These are phyloP conservation scores for Wallemia ichthyophaga DNA, from an alignment of 1,284 basidiomycete genomes.

Conservation along the genomic window DNA sequence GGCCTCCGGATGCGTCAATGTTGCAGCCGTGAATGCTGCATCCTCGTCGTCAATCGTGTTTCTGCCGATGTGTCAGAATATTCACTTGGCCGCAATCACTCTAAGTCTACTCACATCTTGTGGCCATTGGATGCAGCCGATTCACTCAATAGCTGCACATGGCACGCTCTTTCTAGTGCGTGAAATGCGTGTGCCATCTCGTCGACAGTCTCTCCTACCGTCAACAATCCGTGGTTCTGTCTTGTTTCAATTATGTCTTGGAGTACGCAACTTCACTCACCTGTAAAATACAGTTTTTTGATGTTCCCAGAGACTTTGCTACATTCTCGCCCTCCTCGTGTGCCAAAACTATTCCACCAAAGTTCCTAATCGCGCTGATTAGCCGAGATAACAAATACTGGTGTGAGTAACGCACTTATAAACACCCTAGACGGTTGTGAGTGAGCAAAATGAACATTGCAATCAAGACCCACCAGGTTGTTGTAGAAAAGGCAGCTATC, in stretches of 20 bases:
- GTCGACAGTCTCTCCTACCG: conserved; percentile 11
- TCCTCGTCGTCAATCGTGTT: conserved; percentile 12
- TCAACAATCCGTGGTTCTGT: conserved; percentile 6
- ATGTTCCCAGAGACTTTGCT: conserved; percentile 12
- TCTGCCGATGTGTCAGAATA: conserved; percentile 9
- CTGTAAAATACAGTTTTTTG: conserved; percentile 11
- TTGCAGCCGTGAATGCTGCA: conserved; percentile 15
- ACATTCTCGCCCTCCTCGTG: conserved; percentile 15
- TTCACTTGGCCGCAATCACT: background rate
- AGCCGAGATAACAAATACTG: no score
- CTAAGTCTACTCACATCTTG: background rate
- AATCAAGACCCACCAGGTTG: background rate
- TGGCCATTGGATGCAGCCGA: conserved; percentile 13
- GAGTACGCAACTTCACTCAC: no score
- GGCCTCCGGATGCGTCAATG: conserved; percentile 12
- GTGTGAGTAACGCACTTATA: conserved; percentile 6
- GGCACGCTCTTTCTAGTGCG: conserved; percentile 15
- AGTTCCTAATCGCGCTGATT: conserved; percentile 9
- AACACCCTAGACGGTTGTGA: conserved; percentile 8
- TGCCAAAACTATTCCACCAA: conserved; percentile 15
- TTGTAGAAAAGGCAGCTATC: conserved; percentile 14
- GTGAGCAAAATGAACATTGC: background rate
- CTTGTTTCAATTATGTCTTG: background rate
- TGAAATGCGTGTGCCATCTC: conserved; percentile 14
- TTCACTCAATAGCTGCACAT: conserved; percentile 15